These are phyloP conservation scores for Malbranchea cinnamomea DNA, from an alignment of 2,329 filamentous ascomycete species.

Conservation along the genomic window DNA sequence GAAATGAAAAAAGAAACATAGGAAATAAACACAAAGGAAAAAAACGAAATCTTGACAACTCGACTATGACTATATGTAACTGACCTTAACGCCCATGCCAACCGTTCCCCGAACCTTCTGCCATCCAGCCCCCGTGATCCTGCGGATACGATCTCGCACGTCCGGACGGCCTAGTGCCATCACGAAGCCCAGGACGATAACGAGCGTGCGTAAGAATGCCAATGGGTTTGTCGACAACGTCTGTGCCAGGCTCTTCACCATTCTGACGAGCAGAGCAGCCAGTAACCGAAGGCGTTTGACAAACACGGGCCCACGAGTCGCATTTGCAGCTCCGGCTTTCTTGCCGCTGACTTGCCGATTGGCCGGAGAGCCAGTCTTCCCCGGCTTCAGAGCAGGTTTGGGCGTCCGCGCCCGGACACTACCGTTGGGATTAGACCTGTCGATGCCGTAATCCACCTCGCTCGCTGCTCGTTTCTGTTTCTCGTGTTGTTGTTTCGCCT, in stretches of 20 bases:
- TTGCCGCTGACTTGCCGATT: no score
- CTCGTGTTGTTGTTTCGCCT: constrained; percentile 11
- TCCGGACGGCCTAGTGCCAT: constrained; percentile 61
- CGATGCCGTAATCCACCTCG: constrained; percentile 56
- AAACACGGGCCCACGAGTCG: constrained; percentile 16
- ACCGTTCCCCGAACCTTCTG: constrained; percentile 69
- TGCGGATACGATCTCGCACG: constrained; percentile 57
- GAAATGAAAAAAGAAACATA: not conserved
- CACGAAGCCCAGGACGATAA: constrained; percentile 67
- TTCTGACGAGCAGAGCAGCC: constrained; percentile 32
- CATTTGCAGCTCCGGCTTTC: constrained; percentile 21
- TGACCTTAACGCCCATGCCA: constrained; percentile 95
- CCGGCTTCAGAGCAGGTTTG: constrained; percentile 17
- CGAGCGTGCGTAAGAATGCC: constrained; percentile 46
- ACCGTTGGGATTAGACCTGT: constrained; percentile 34
- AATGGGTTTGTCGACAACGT: constrained; percentile 41
- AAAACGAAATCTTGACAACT: not conserved
- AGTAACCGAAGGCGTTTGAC: constrained; percentile 28
- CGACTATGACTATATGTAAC: constrained; percentile 53
- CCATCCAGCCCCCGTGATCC: constrained; percentile 57
- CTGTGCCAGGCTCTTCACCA: constrained; percentile 36
- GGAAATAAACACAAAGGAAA: not conserved
- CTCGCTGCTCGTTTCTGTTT: constrained; percentile 40
- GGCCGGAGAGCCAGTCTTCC: no score
- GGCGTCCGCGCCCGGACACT: constrained; percentile 15